phyloP scores from a whole-genome alignment of 331 rosid genomes.

The Quercus tomentella region DNA sequence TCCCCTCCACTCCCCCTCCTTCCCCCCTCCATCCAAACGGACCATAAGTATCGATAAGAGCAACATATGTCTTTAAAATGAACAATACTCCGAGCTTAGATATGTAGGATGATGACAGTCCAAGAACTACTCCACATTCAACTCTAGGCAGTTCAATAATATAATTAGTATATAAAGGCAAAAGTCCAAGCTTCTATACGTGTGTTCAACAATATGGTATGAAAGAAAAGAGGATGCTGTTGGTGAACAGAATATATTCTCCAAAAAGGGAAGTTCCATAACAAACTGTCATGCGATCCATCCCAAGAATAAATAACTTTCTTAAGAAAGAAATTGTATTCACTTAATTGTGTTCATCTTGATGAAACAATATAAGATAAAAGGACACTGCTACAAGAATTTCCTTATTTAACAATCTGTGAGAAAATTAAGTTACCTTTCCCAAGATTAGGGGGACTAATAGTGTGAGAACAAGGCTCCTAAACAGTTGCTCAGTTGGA shows the following conservation, averaged over 20 bases:
- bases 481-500: conserved; percentile 77
- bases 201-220: neutral
- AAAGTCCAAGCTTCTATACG: neutral
- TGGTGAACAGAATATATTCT: neutral
- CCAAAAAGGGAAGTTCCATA: neutral
- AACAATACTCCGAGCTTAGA: neutral
- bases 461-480: conserved; percentile 69
- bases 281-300: neutral
- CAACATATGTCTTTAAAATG: neutral
- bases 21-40: no score
- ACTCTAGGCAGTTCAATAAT: neutral
- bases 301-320: neutral
- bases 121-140: neutral
- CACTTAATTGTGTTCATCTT: neutral
- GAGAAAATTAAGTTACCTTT: conserved; percentile 52
- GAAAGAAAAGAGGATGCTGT: no score
- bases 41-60: neutral
- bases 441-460: conserved; percentile 77
- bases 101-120: neutral
- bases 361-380: neutral
- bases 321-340: neutral
- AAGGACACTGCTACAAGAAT: neutral
- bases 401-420: neutral
- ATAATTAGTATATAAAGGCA: neutral
- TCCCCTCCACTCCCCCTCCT: no score